Base-by-base conservation (phyloP, 1,284 basidiomycete species). In the Athelia sp. region DNA sequence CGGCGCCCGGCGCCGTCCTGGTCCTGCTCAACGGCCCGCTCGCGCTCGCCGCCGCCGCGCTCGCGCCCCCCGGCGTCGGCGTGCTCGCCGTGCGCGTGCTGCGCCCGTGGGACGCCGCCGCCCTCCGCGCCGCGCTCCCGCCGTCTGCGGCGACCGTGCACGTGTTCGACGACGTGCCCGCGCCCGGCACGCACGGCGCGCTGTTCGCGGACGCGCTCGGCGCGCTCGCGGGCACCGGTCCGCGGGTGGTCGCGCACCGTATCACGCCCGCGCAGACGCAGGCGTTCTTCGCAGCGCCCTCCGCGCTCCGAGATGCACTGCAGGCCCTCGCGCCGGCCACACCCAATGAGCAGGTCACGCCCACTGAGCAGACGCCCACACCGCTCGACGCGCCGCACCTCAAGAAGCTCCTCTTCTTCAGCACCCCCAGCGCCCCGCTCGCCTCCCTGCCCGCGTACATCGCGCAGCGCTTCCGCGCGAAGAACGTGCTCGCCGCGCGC, bases 141-240 rank as follows among this genome's bases (percentile, higher is more conserved):
- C 50, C 69, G 2, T 77, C 76, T 15, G 81, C 73, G 19, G 74
- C 70, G 58, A 71, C 65, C 9, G 69, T 90, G 10, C 77, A 88
- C 54, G 84, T 91, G 52, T 67, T 90, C 34, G 90, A 90, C 52
- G 89, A 91, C 51, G 84, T 89, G 13, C 78, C 81, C 1, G 76
- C 80, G 46, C 69, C 78, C 35, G 73, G 76, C 15, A 75, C 77
- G 1, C 82, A 83, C 54, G 87, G 87, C 1, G 68, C 69, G 10
- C 72, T 93, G n/a, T 87, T 82, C 58, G 67, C 76, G n/a, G 84
- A 90, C 52, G 84, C 91, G 23, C 81, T 90, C 55, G 68, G 80
- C 26, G 71, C 82, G 14, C 66, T 89, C 8, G n/a, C n/a, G n/a
- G n/a, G n/a, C 68, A 87, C 43, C 66, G 73, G 35, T 65, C 68